Evolutionary conservation across 1,284 basidiomycete species (phyloP).

Genomic region (Flammula alnicola): DNA sequence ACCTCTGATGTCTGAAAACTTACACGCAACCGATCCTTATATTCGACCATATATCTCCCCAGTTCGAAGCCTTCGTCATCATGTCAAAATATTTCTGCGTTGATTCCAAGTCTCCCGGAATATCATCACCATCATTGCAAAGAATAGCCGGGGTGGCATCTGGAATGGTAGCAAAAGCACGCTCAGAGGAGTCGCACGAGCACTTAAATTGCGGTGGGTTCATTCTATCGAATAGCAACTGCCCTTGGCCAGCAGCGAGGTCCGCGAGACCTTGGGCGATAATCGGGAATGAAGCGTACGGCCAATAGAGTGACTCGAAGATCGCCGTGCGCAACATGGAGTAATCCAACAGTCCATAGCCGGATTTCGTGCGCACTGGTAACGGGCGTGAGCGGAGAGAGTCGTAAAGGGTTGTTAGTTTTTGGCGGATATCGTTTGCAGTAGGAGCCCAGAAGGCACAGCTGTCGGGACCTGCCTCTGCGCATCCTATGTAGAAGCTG

Average conservation of each 20-base stretch:
- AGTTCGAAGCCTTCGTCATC: slow-evolving; percentile 29
- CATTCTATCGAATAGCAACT: too few species aligned
- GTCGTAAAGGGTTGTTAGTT: too few species aligned
- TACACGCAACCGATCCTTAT: slow-evolving; percentile 33
- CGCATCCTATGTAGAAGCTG: slow-evolving; percentile 41
- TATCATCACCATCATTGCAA: slow-evolving; percentile 43
- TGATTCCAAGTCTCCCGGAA: slow-evolving; percentile 32
- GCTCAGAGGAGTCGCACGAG: slow-evolving; percentile 24
- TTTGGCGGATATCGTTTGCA: too few species aligned
- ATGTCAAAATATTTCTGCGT: slow-evolving; percentile 31
- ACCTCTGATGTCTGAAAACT: slow-evolving; percentile 17
- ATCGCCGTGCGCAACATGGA: slow-evolving; percentile 29
- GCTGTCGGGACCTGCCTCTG: too few species aligned
- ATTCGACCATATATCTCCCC: slow-evolving; percentile 34
- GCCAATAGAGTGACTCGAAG: slow-evolving; percentile 39
- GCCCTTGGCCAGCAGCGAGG: too few species aligned
- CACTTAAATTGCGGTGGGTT: slow-evolving; percentile 35
- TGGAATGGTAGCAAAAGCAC: slow-evolving; percentile 10
- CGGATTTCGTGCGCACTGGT: slow-evolving; percentile 29
- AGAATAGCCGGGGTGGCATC: slow-evolving; percentile 37
- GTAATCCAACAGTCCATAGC: slow-evolving; percentile 32
- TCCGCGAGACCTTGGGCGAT: slow-evolving; percentile 41
- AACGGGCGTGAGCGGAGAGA: slow-evolving; percentile 25
- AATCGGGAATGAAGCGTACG: slow-evolving; percentile 32
- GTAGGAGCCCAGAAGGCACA: too few species aligned